Percentiles rank a stretch among this genome's conserved stretches.
Conservation (phyloP, 2,329 filamentous ascomycete genomes). For the Alternaria panax region DNA sequence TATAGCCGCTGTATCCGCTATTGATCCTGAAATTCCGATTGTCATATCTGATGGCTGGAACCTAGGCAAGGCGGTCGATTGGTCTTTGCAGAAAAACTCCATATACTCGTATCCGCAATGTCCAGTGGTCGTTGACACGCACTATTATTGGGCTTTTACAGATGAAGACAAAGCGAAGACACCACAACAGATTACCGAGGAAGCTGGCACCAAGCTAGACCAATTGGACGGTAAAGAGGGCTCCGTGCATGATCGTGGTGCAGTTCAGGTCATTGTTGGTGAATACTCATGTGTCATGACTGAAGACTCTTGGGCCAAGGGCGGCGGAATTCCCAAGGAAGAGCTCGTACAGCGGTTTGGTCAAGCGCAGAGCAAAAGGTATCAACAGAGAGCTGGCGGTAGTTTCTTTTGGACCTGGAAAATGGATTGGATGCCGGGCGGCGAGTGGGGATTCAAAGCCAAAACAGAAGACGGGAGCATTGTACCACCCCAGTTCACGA, state of each 20-base stretch:
- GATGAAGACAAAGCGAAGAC: slow-evolving; percentile 60
- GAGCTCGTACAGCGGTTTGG: slow-evolving; percentile 58
- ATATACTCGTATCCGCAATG: slow-evolving; percentile 42
- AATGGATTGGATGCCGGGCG: slow-evolving; percentile 69
- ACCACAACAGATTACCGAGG: slow-evolving; percentile 61
- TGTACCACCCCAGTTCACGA: slow-evolving; percentile 46
- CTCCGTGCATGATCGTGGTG: slow-evolving; percentile 58
- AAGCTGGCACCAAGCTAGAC: slow-evolving; percentile 54
- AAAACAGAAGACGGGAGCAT: slow-evolving; percentile 57
- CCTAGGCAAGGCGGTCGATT: slow-evolving; percentile 55
- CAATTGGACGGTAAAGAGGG: slow-evolving; percentile 59
- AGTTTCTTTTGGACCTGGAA: slow-evolving; percentile 68
- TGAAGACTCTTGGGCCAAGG: slow-evolving; percentile 57
- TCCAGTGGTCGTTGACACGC: slow-evolving; percentile 65
- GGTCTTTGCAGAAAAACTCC: slow-evolving; percentile 54
- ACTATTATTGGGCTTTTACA: slow-evolving; percentile 67
- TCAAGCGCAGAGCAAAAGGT: slow-evolving; percentile 57
- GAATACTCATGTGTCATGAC: slow-evolving; percentile 67
- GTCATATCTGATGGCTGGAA: slow-evolving; percentile 68
- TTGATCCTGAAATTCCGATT: slow-evolving; percentile 61
- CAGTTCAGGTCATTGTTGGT: slow-evolving; percentile 61
- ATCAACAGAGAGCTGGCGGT: slow-evolving; percentile 60
- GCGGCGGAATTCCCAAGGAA: slow-evolving; percentile 44
- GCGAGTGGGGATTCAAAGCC: slow-evolving; percentile 66
- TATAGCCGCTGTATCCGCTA: slow-evolving; percentile 54